Evolutionary conservation across 371 early-diverging fungal genomes (phyloP), one percentile per base, ranked within the genome.

Genomic region (Mortierella sp.): DNA sequence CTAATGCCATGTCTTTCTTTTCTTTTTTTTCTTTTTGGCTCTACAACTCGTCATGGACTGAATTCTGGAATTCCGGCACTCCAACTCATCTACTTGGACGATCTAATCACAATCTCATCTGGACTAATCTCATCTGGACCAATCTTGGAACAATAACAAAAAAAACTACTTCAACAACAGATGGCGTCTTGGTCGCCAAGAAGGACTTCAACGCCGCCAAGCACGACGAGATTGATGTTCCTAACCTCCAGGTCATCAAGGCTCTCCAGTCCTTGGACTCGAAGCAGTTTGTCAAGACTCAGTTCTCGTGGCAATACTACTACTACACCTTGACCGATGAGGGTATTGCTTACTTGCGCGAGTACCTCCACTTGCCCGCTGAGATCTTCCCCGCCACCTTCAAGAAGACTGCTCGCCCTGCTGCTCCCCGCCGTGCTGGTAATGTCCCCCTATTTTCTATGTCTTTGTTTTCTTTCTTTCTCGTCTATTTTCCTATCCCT

Each of bases 261-360:
- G 94, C 97, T 68, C 90, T 98, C 83, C 98, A 97, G 91, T 97
- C 96, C 68, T 91, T 99, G 86, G 88, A 91, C 83, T 99, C 99
- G 81, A 94, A 92, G 84, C 97, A 96, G 81, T 94, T 84, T 74
- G 98, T 99, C 85, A 95, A 93, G 89, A 95, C 95, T 83, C 94
- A 93, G 83, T 99, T 99, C 95, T 96, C 97, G 81, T 99, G 99
- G 99, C 99, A 97, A 84, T 96, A 96, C 92, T 99, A 95, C 89
- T 99, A 99, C 95, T 99, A 98, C 91, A 95, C 93, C 84, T 90
- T 99, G 80, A 99, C 98, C 84, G 92, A 96, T 84, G 95, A 93
- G 87, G 99, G 99, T 88, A 97, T 99, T 82, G 96, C 94, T 83
- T 97, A 97, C 88, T 91, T 99, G 83, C 95, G 99, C 85, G 94